Conservation (phyloP, 371 early-diverging fungal genomes). For the Mucor lusitanicus region DNA sequence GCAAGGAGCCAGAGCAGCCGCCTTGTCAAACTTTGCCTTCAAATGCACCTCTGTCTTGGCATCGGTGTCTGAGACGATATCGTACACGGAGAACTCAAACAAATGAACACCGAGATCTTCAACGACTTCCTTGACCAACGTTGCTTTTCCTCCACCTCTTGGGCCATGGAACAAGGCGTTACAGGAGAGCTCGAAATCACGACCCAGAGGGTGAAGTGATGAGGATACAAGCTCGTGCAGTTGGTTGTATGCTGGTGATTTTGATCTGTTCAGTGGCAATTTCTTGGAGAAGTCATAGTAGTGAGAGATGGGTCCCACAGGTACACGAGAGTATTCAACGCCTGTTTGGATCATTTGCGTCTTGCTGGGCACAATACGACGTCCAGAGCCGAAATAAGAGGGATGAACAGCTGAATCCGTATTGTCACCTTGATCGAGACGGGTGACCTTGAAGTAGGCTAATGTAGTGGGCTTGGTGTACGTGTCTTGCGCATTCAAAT, state of each 20-base stretch:
- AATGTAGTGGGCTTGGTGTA: constrained; percentile 33
- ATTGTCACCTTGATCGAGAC: constrained; percentile 27
- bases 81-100: constrained; percentile 72
- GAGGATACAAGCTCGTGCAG: constrained; percentile 64
- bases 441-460: constrained; percentile 60
- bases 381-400: constrained; percentile 42
- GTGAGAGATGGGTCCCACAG: constrained; percentile 43
- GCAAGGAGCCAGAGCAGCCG: constrained; percentile 79
- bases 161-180: constrained; percentile 80
- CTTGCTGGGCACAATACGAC: constrained; percentile 57
- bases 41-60: constrained; percentile 76
- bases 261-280: constrained; percentile 34
- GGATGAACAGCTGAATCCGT: constrained; percentile 30
- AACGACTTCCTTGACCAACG: constrained; percentile 63
- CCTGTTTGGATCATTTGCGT: constrained; percentile 72
- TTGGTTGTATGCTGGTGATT: constrained; percentile 32
- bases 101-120: constrained; percentile 78
- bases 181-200: constrained; percentile 69
- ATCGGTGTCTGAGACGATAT: constrained; percentile 79
- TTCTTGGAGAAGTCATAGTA: constrained; percentile 37
- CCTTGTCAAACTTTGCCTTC: constrained; percentile 77
- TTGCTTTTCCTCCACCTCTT: constrained; percentile 85
- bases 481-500: not conserved
- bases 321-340: constrained; percentile 63
- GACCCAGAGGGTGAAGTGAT: constrained; percentile 74